phyloP scores from a whole-genome alignment of 2,329 filamentous ascomycete genomes.

The Calonectria honghensis region DNA sequence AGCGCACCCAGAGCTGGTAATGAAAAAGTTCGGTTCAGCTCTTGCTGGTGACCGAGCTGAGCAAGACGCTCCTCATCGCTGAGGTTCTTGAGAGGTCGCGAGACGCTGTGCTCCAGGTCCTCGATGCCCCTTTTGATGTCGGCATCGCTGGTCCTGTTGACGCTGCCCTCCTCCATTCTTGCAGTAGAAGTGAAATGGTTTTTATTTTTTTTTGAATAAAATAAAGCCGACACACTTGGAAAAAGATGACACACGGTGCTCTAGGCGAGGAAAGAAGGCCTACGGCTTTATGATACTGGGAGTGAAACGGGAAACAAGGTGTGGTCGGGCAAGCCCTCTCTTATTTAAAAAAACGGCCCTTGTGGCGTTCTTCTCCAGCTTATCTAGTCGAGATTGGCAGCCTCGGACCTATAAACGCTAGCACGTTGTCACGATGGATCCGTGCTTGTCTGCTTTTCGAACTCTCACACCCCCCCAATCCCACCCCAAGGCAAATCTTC shows the following conservation, averaged over 20 bases:
- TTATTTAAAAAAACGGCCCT: neutral
- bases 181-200: neutral
- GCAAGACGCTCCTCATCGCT: constrained; percentile 41
- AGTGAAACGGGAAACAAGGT: neutral
- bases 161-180: constrained; percentile 31
- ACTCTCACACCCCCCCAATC: neutral
- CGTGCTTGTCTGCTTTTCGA: neutral
- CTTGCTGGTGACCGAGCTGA: constrained; percentile 38
- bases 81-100: constrained; percentile 36
- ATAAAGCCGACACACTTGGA: neutral
- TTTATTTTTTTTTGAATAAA: neutral
- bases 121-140: constrained; percentile 26
- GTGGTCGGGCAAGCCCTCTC: neutral
- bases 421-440: constrained; percentile 22
- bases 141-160: constrained; percentile 18
- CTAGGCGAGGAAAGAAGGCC: neutral
- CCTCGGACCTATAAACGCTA: constrained; percentile 22
- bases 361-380: neutral
- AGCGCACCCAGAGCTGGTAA: constrained; percentile 34
- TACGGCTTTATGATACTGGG: neutral
- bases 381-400: constrained; percentile 16
- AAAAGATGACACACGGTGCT: neutral
- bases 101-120: constrained; percentile 24
- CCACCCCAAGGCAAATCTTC: neutral
- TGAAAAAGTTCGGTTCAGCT: constrained; percentile 33